A percentile compares a stretch with the other conserved stretches of the same genome.
Conservation (phyloP, 495 filamentous ascomycete genomes). For the Trichoderma reesei region DNA sequence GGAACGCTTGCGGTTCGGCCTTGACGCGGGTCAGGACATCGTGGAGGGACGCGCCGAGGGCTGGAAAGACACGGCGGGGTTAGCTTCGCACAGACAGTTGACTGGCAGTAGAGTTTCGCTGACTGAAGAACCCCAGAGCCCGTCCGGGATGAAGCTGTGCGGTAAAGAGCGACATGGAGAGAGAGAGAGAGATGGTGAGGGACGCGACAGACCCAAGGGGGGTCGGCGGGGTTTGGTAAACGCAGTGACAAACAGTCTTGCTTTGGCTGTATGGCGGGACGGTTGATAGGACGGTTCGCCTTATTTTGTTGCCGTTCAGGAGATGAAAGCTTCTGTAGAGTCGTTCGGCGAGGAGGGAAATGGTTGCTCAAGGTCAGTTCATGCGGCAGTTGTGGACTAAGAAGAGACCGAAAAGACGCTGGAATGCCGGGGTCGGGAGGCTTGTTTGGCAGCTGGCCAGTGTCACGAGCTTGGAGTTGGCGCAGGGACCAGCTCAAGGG, state of each 20-base stretch:
- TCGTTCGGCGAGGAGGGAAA: background rate
- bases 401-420: background rate
- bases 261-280: background rate
- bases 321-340: background rate
- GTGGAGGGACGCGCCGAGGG: constrained; percentile 81
- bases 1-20: constrained; percentile 69
- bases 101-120: constrained; percentile 15
- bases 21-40: constrained; percentile 79
- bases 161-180: constrained; percentile 46
- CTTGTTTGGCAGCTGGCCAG: background rate
- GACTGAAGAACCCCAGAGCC: constrained; percentile 71
- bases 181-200: constrained; percentile 14
- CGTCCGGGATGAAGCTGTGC: constrained; percentile 68
- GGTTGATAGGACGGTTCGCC: background rate
- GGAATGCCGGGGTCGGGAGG: background rate
- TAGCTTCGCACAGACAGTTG: constrained; percentile 9
- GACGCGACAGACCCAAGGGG: constrained; percentile 1
- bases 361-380: no score
- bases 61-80: constrained; percentile 31
- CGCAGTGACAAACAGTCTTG: background rate
- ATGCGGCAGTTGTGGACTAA: background rate
- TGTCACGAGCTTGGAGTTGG: constrained; percentile 4
- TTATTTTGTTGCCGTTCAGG: background rate
- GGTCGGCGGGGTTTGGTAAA: background rate
- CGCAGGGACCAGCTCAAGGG: background rate